Evolutionary conservation across 2,329 filamentous ascomycete genomes (phyloP), one percentile per base, ranked within the genome.

Genomic region (Fusarium citri): DNA sequence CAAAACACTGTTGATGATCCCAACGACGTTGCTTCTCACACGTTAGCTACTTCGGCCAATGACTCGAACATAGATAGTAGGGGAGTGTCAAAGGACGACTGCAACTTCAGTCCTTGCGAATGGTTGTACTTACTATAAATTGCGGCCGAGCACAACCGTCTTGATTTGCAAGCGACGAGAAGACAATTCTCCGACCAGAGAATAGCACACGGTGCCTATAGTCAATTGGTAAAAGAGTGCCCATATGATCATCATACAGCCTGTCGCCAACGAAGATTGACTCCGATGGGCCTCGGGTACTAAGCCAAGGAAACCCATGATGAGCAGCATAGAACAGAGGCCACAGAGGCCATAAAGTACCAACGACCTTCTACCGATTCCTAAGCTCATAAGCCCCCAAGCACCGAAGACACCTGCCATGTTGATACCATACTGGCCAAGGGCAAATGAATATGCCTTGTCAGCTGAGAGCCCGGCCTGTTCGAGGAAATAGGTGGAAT

Each of bases 161-260:
- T 97, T 97, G 83, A 97, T 94, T 76, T 94, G 92, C 34, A 98
- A 85, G 3, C 94, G 88, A 16, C 92, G 88, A 1, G 93, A 94
- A 0, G 93, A 94, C 23, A 97, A 81, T 78, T 97, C 94, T 2
- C 92, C 89, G 7, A 97, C 94, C 14, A 97, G 87, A 0, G 93
- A 96, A 81, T 97, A 97, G 80, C 92, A 94, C 10, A 97, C 93
- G 0, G 94, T 96, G 41, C 94, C 94, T 50, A 97, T 94, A 0
- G 93, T 92, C 49, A 95, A 85, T 78, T 97, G 93, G 81, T 97
- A 97, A 74, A 91, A 88, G 47, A 96, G 82, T 2, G 94, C 91
- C 92, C 92, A 96, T 59, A 90, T 80, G 34, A 96, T 84, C 91
- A 97, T 94, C 80, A 97, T 92, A 64, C 87, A 88, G n/a, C 93